Base-by-base conservation (phyloP, 768 basidiomycete species). In the Kondoa subrosea region DNA sequence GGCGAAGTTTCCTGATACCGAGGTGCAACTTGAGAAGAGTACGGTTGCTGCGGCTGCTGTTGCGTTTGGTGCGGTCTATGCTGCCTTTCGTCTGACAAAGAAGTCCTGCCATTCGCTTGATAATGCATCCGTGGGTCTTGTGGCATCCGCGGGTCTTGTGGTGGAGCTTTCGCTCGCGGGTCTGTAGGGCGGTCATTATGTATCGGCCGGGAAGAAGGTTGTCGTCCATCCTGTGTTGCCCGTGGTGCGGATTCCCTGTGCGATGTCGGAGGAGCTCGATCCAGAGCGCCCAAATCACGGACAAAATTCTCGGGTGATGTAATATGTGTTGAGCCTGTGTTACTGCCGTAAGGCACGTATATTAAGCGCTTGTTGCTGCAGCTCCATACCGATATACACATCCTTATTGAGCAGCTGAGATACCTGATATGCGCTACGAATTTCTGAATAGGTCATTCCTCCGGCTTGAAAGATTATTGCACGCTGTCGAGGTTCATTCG, bases 391-490 rank as follows among this genome's bases (percentile, higher is more conserved):
- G 67, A 99, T 88, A 77, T 85, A 88, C 65, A 97, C 83, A 73
- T 99, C 95, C 77, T 87, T 91, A 73, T 87, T 86, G 65, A 89
- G 76, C 1, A 83, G 76, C 60, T 80, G 81, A 1, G 89, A 87
- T 17, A 93, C 80, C 63, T 85, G 81, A 75, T 96, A 97, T 59
- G 84, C 86, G 73, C 91, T 85, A 69, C 93, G 82, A 77, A 92
- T 86, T 78, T 99, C 95, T 0, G 91, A 93, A 76, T 91, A 91
- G 1, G 95, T 92, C 83, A 92, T 85, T 1, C 95, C 95, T 34
- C 95, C 95, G 16, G 89, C 88, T 27, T 96, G 81, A 77, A 97
- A 97, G 21, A 96, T 83, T 34, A 99, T 81, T 16, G 95, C 74
- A 31, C 93, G 82, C 77, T 89, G 87, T 68, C 73, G 76, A 1